Evolutionary conservation across 495 filamentous ascomycete genomes (phyloP).

Genomic region (Hypoxylon fragiforme): DNA sequence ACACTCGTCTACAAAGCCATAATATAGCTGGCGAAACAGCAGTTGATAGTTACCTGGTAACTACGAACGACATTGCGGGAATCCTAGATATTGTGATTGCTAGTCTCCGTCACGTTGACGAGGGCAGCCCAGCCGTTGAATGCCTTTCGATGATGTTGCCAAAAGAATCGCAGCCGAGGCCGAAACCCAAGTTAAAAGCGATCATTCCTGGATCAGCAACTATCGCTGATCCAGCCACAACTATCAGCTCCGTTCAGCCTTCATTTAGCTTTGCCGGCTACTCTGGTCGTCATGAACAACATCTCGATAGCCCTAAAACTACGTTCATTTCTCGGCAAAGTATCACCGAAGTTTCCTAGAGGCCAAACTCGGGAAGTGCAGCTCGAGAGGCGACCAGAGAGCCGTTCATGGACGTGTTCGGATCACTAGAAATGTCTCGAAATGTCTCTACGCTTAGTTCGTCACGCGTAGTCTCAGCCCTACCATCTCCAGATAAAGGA

Average conservation of each 20-base stretch:
- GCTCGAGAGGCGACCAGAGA: constrained; percentile 3
- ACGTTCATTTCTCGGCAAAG: constrained; percentile 38
- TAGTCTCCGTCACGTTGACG: constrained; percentile 16
- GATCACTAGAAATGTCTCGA: constrained; percentile 5
- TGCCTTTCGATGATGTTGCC: constrained; percentile 31
- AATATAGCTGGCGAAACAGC: background rate
- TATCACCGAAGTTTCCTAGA: constrained; percentile 39
- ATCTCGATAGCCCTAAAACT: constrained; percentile 13
- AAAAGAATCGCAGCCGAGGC: constrained; percentile 17
- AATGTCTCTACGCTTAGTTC: constrained; percentile 16
- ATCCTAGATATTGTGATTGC: constrained; percentile 32
- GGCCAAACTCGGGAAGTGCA: background rate
- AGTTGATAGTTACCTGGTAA: constrained; percentile 27
- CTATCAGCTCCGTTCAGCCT: constrained; percentile 29
- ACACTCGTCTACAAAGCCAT: background rate
- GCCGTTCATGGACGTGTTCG: background rate
- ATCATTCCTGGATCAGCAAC: constrained; percentile 27
- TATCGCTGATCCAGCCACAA: constrained; percentile 35
- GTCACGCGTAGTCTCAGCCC: constrained; percentile 6
- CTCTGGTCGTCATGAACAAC: background rate
- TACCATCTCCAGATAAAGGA: constrained; percentile 10
- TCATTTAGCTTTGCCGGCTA: constrained; percentile 23
- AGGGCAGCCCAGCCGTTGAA: background rate
- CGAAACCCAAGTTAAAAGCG: constrained; percentile 9
- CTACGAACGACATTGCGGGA: constrained; percentile 26